Conservation (phyloP, 805 yeast species). For the Blastobotrys mokoenaii region DNA sequence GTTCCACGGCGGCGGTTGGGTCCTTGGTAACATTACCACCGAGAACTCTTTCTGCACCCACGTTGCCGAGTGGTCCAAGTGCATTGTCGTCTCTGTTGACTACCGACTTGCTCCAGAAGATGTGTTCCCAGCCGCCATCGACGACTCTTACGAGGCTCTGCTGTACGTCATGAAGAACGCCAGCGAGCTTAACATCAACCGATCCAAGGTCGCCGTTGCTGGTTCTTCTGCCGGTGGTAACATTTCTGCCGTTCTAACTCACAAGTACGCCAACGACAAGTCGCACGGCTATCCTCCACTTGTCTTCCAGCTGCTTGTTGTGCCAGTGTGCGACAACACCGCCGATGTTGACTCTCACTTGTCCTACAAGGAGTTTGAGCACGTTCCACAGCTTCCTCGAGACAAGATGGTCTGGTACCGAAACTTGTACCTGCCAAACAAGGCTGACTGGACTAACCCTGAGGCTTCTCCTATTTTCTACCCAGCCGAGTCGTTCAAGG, state of each 20-base stretch:
- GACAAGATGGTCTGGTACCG: constrained; percentile 42
- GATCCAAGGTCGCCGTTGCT: constrained; percentile 31
- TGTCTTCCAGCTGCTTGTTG: constrained; percentile 35
- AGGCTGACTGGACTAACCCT: constrained; percentile 24
- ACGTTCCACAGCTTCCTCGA: constrained; percentile 35
- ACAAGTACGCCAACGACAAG: constrained; percentile 24
- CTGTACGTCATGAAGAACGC: constrained; percentile 10
- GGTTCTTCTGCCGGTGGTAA: constrained; percentile 42
- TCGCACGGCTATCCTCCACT: constrained; percentile 29
- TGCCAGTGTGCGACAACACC: constrained; percentile 23
- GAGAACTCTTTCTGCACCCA: constrained; percentile 38
- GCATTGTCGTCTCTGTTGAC: constrained; percentile 38
- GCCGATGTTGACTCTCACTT: constrained; percentile 29
- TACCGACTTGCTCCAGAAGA: constrained; percentile 44
- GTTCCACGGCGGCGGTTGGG: constrained; percentile 43
- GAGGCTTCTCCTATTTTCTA: constrained; percentile 38
- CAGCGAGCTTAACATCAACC: constrained; percentile 10
- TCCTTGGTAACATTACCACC: constrained; percentile 33
- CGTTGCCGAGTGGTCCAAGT: constrained; percentile 28
- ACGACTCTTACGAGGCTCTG: constrained; percentile 35
- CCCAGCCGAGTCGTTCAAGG: constrained; percentile 32
- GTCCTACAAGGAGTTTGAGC: constrained; percentile 30
- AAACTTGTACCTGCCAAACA: constrained; percentile 35
- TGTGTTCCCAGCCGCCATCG: constrained; percentile 41
- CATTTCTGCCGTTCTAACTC: constrained; percentile 26